phyloP scores from a whole-genome alignment of 139 green algal genomes.

The Chlamydomonas urium region DNA sequence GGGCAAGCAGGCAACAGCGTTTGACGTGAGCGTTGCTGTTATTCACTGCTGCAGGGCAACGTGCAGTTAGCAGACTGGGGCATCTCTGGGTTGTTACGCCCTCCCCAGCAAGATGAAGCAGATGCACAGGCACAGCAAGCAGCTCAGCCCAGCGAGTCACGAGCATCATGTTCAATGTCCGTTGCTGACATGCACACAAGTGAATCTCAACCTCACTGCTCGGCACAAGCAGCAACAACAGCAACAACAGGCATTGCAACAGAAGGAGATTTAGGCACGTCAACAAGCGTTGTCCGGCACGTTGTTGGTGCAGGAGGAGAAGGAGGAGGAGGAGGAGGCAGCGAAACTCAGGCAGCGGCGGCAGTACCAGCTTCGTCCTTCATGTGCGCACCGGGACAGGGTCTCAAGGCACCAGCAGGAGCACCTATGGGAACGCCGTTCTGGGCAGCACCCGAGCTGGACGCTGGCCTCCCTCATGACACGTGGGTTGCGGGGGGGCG shows the following conservation, averaged over 20 bases:
- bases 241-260: not conserved
- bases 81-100: not conserved
- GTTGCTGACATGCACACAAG: too few species aligned
- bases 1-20: too few species aligned
- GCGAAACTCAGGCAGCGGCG: not conserved
- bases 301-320: not conserved
- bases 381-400: not conserved
- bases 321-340: not conserved
- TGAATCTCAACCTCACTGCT: too few species aligned
- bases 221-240: not conserved
- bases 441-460: constrained; percentile 14
- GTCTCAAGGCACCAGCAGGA: not conserved
- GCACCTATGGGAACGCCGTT: constrained; percentile 11
- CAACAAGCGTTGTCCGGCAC: not conserved
- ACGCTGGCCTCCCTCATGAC: constrained; percentile 2
- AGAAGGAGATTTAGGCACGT: not conserved
- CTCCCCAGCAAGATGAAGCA: too few species aligned
- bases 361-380: not conserved
- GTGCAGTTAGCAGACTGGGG: not conserved
- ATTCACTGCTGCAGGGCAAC: too few species aligned
- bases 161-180: too few species aligned
- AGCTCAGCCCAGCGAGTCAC: too few species aligned
- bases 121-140: too few species aligned
- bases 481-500: not conserved
- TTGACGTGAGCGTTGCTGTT: too few species aligned